A percentile compares a stretch with the other conserved stretches of the same genome.
phyloP scores from a whole-genome alignment of 257 asterid species.

The Rhazya stricta region DNA sequence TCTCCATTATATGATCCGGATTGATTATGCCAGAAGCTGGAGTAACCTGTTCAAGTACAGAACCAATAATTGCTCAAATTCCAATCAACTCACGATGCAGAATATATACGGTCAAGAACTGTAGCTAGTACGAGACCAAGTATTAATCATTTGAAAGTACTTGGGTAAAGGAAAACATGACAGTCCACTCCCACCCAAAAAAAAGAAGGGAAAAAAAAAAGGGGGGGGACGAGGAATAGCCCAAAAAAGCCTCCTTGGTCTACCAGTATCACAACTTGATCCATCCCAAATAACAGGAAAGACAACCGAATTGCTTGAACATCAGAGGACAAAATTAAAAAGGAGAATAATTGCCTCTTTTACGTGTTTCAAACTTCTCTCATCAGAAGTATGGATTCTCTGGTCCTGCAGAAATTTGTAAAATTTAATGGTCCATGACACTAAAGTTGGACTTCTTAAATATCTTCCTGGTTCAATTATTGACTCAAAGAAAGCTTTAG shows the following conservation, averaged over 20 bases:
- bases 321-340: not conserved
- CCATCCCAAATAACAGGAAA: not conserved
- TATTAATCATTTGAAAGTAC: not conserved
- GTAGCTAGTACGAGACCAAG: not conserved
- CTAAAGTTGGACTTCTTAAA: not conserved
- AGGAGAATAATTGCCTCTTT: not conserved
- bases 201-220: too few species aligned
- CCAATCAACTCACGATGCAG: not conserved
- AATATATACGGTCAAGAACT: not conserved
- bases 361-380: not conserved
- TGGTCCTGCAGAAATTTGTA: not conserved
- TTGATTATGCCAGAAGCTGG: slow-evolving; percentile 76
- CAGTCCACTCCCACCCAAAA: not conserved
- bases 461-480: not conserved
- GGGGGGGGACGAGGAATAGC: not conserved
- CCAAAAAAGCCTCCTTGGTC: not conserved
- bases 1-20: slow-evolving; percentile 66
- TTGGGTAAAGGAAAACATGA: not conserved
- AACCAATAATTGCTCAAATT: slow-evolving; percentile 15
- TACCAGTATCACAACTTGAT: not conserved
- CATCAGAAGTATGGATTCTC: not conserved
- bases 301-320: not conserved
- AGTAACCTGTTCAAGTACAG: slow-evolving; percentile 48
- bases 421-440: not conserved
- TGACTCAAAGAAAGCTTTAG: not conserved